phyloP scores from a whole-genome alignment of 768 basidiomycete species.

The Boletus barrowsii region DNA sequence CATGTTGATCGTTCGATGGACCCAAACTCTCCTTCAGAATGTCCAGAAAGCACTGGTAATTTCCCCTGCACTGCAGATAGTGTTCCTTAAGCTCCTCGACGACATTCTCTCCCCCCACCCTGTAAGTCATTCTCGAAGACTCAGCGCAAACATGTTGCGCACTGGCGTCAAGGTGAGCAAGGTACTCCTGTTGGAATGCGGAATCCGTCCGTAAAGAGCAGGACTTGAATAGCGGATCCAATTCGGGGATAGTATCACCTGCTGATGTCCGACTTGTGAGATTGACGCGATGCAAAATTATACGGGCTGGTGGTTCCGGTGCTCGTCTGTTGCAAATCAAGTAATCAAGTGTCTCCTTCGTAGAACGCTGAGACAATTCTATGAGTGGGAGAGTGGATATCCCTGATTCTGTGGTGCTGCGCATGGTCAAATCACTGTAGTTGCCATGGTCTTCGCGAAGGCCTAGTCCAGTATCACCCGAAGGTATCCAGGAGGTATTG shows the following conservation, averaged over 20 bases:
- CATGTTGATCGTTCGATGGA: slow-evolving; percentile 6
- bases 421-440: no score
- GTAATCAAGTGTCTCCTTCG: not conserved
- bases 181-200: slow-evolving; percentile 14
- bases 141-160: not conserved
- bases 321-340: not conserved
- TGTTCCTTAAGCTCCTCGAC: not conserved
- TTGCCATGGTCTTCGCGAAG: not conserved
- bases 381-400: not conserved
- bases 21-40: slow-evolving; percentile 3
- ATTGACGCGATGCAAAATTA: not conserved
- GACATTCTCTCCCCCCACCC: no score
- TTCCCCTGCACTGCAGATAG: not conserved
- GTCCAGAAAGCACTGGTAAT: not conserved
- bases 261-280: not conserved
- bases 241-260: not conserved
- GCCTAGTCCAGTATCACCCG: no score
- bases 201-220: not conserved
- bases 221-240: not conserved
- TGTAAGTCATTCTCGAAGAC: not conserved
- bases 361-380: no score
- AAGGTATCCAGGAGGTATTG: no score
- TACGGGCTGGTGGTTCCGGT: not conserved
- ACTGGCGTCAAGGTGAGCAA: not conserved
- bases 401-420: not conserved